Base-by-base conservation (phyloP, 345 rosid genomes). In the Linum tenue region DNA sequence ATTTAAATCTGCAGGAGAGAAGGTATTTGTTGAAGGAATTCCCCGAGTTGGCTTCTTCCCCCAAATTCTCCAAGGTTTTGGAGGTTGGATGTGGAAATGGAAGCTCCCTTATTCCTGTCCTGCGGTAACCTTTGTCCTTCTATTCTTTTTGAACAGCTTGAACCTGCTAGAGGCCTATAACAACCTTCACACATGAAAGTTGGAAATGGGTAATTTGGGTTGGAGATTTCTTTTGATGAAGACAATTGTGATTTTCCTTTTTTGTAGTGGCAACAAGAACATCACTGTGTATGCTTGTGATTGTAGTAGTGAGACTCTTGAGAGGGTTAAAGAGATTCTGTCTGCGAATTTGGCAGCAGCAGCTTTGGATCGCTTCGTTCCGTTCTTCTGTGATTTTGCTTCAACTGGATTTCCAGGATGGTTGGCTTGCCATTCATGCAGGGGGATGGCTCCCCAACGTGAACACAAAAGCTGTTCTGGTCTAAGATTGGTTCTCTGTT, bases 61-160 rank as follows among this genome's bases (percentile, higher is more conserved):
- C 15, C 7, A 80, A 76, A 55, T 76, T 78, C 56, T 72, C 85
- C 2, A 86, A 77, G 77, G 77, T 90, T 56, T 80, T 92, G 78
- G 97, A 92, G 83, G 87, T 87, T 16, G 98, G 97, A 17, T 87
- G 97, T 66, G 97, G 98, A 50, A 92, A 79, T 79, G 97, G 98
- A 16, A 92, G 98, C 75, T 78, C 96, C 0, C 80, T 78, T 17
- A 83, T 86, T 75, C 96, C 96, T 7, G 79, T 92, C 68, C 68
- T 92, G 65, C 83, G 94, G 96, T 92, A 83, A 70, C 31, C 31
- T 22, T 22, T 22, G 31, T 22, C 31, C 31, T 22, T 22, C 31
- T 22, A 22, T 22, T 22, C 31, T 22, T 22, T 22, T 22, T 22
- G 31, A 22, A 22, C 31, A 16, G 6, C 12, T 10, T 1, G 11